Evolutionary conservation across 169 alveolate genomes (phyloP), one percentile per base, ranked within the genome.

Genomic region (Babesia ovis): DNA sequence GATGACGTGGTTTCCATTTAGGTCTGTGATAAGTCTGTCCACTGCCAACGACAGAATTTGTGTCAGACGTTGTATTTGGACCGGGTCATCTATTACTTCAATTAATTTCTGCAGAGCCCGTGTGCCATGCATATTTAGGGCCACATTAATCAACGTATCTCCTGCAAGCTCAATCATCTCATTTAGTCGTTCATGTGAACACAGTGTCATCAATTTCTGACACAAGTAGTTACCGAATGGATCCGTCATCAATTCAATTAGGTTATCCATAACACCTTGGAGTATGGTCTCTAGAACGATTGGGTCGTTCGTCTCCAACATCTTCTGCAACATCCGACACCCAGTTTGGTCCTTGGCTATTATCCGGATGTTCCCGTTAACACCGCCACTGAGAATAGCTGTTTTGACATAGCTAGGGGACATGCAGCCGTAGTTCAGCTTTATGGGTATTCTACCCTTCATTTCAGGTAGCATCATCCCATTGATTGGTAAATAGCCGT

Each of bases 181-280:
- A 37, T 74, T 72, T 42, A 92, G 69, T 56, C 80, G 91, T 20
- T 58, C 85, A 23, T 84, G 56, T 35, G 74, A 66, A 46, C 94
- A 82, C 50, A 84, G 94, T 67, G 94, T 93, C 76, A 96, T 83
- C 57, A 96, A 85, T 83, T 96, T 96, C 69, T 96, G 97, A 42
- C 96, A 93, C 58, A 96, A 85, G 77, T 96, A 96, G 77, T 96
- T 96, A 5, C 98, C 99, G 70, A 94, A 96, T 22, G 96, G 95
- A 67, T 96, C 97, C 20, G 85, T 90, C 94, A 95, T 95, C 27
- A 94, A 82, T 50, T 85, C 92, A 5, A 68, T 82, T 50, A 92
- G 69, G 74, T 92, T 90, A 20, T 90, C 90, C 39, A 91, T 59
- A 1, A 92, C 89, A 46, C 90, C 92, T 5, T 90, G 86, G 41